A percentile compares a stretch with the other conserved stretches of the same genome.
Conservation (phyloP, 139 green algal species). For the Micromonas commoda region DNA sequence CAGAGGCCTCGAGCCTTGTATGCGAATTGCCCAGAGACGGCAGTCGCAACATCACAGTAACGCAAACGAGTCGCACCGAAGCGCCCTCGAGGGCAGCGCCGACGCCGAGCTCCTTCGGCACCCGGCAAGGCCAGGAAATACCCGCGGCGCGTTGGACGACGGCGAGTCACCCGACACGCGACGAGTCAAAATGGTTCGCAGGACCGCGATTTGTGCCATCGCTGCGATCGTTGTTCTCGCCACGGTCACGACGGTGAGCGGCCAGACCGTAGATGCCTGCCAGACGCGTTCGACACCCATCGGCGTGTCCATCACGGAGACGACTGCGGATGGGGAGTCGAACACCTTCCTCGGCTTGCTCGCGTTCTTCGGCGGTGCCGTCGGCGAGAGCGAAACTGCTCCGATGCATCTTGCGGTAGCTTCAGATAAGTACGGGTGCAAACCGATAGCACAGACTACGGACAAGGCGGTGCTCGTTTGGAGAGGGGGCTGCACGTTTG, state of each 20-base stretch:
- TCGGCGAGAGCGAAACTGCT: neutral
- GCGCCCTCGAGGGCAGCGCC: too few relatives aligned
- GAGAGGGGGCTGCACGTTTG: conserved; percentile 6
- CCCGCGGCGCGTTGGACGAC: too few relatives aligned
- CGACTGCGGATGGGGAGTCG: neutral
- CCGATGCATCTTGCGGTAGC: neutral
- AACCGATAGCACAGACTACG: neutral
- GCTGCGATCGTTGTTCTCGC: neutral
- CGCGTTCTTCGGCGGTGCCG: neutral
- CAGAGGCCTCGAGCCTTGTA: too few relatives aligned
- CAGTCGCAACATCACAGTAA: too few relatives aligned
- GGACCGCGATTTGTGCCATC: too few relatives aligned
- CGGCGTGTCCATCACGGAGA: neutral
- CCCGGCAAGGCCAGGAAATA: too few relatives aligned
- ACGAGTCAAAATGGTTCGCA: too few relatives aligned
- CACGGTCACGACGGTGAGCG: neutral
- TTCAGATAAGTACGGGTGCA: neutral
- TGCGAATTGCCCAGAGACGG: too few relatives aligned
- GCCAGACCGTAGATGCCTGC: neutral
- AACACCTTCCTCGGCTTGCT: neutral
- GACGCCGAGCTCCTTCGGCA: too few relatives aligned
- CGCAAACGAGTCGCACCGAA: too few relatives aligned
- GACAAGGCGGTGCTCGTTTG: neutral
- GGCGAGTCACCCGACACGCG: too few relatives aligned
- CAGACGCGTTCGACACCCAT: neutral